These are phyloP conservation scores for Aureobasidium sp. DNA, from an alignment of 2,329 filamentous ascomycete species.

Conservation along the genomic window DNA sequence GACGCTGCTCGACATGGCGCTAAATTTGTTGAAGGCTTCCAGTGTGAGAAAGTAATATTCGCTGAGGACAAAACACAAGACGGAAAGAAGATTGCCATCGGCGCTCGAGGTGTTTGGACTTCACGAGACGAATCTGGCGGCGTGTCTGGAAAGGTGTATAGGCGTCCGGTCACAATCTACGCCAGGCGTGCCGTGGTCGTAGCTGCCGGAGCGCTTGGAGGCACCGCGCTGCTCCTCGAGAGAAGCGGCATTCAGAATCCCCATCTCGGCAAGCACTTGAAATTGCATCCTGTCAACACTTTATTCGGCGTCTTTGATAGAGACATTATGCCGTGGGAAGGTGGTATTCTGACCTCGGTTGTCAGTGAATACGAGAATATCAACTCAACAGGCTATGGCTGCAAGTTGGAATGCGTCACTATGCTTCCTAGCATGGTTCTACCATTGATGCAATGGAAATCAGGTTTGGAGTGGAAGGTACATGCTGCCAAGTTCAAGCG, in stretches of 20 bases:
- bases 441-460: conserved; percentile 56
- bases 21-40: conserved; percentile 74
- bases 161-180: conserved; percentile 58
- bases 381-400: conserved; percentile 71
- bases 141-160: conserved; percentile 42
- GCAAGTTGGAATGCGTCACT: conserved; percentile 67
- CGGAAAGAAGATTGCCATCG: conserved; percentile 52
- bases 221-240: conserved; percentile 66
- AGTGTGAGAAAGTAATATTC: conserved; percentile 63
- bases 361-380: conserved; percentile 65
- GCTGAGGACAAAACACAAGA: conserved; percentile 34
- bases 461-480: conserved; percentile 64
- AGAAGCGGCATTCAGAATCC: conserved; percentile 73
- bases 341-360: conserved; percentile 70
- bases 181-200: conserved; percentile 69
- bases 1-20: conserved; percentile 72
- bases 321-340: conserved; percentile 55
- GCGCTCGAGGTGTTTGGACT: conserved; percentile 67
- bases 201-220: conserved; percentile 61
- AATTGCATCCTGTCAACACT: conserved; percentile 64
- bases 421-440: conserved; percentile 63
- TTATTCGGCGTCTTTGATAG: conserved; percentile 57
- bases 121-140: conserved; percentile 58
- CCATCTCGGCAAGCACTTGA: conserved; percentile 73
- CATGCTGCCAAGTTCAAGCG: conserved; percentile 58